Percentiles rank a stretch among this genome's conserved stretches.
Conservation (phyloP, 2,329 filamentous ascomycete genomes). For the Aureobasidium sp. region DNA sequence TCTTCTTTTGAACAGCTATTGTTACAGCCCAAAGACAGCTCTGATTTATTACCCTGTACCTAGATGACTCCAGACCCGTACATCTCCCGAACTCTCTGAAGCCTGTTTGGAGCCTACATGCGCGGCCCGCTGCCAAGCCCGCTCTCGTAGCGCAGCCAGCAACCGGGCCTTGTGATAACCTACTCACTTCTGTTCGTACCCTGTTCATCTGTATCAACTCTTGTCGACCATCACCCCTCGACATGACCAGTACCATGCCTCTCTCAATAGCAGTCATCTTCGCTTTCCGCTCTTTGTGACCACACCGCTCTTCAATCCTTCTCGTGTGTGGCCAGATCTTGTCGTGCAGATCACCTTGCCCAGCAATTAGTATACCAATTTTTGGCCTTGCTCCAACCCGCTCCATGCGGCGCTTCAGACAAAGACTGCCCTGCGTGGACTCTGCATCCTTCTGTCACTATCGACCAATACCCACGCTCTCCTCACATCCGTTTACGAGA, state of each 20-base stretch:
- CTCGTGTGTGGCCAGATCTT: background rate
- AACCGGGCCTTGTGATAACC: no score
- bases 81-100: no score
- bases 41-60: background rate
- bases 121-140: background rate
- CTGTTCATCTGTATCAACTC: background rate
- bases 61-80: no score
- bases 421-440: background rate
- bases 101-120: background rate
- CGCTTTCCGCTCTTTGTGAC: background rate
- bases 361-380: background rate
- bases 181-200: background rate
- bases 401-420: background rate
- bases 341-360: conserved; percentile 1
- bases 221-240: background rate
- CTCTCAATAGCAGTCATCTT: background rate
- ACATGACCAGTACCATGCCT: background rate
- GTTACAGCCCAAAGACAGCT: background rate
- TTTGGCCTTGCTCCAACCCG: background rate
- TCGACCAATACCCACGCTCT: background rate
- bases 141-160: no score
- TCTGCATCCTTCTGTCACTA: background rate
- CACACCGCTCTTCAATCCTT: background rate
- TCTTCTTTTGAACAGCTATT: background rate
- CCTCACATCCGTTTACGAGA: background rate